Evolutionary conservation across 2,329 filamentous ascomycete genomes (phyloP).

Genomic region (Lasiodiplodia sp.): DNA sequence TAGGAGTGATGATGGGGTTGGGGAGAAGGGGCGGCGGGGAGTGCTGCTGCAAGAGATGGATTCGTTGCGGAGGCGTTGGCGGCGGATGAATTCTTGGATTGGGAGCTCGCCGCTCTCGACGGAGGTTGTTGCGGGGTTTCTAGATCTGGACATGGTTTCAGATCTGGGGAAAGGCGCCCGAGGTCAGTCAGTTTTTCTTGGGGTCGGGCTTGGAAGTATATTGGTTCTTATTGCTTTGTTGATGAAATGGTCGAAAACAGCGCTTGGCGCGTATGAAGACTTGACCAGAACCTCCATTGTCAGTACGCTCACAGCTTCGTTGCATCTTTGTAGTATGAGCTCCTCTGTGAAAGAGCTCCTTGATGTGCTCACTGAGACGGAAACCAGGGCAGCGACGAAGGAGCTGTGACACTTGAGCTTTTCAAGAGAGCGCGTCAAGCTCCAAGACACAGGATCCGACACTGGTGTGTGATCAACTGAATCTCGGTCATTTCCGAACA

Average conservation of each 20-base stretch:
- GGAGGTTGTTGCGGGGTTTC: neutral
- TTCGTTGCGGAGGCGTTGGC: slow-evolving; percentile 11
- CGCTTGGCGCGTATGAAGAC: neutral
- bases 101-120: neutral
- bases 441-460: too few relatives aligned
- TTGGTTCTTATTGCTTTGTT: neutral
- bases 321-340: neutral
- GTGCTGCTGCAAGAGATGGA: neutral
- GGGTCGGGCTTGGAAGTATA: neutral
- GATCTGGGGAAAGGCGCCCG: too few relatives aligned
- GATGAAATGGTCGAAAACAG: slow-evolving; percentile 3
- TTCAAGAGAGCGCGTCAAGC: neutral
- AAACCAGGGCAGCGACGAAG: neutral
- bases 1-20: neutral
- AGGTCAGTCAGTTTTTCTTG: neutral
- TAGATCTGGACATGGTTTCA: neutral
- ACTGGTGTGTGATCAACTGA: neutral
- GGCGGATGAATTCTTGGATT: slow-evolving; percentile 15
- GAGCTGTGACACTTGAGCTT: neutral
- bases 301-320: neutral
- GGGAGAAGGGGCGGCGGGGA: neutral
- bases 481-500: neutral
- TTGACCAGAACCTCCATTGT: neutral
- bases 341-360: neutral
- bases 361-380: neutral